Base-by-base conservation (phyloP, 2,329 filamentous ascomycete species). In the Pseudogymnoascus sp. region DNA sequence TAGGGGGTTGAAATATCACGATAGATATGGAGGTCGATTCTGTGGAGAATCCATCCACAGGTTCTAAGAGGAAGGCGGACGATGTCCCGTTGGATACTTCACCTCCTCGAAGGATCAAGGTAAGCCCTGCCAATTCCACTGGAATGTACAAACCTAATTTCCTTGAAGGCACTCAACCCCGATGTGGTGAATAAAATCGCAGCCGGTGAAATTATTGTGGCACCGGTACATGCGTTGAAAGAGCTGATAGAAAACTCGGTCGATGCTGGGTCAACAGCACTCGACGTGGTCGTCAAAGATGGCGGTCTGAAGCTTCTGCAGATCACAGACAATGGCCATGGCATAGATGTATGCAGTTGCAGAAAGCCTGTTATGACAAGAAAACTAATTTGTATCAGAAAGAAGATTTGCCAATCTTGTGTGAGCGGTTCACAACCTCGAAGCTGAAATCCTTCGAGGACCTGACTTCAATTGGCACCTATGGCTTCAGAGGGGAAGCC, bases 121-220 rank as follows among this genome's bases (percentile, higher is more conserved):
- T 76, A 70, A 59, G 71, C 57, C 59, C 30, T 6, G 35, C 12
- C 30, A 15, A 15, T 14, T 58, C 22, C 38, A 4, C 37, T 41
- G 37, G 18, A 36, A 33, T 28, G n/a, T 9, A 43, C 36, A n/a
- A 65, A 58, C 62, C 72, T 47, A 66, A 70, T 36, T 69, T 71
- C 62, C 67, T 71, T n/a, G 69, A 73, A 96, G 86, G 89, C 93
- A 12, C 82, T 99, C 25, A 90, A 96, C 69, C 86, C 89, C 65
- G 88, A 94, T 76, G 94, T 99, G 20, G 89, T 99, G 66, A 99
- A 97, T 79, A 99, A 97, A 74, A 99, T 99, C 67, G 94, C 94
- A 0, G 94, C 94, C 0, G 94, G 94, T 18, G 94, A 99, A 74
- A 99, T 99, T 69, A 99, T 99, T 63, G 91, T 99, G 57, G 93